Evolutionary conservation across 768 basidiomycete genomes (phyloP).

Genomic region (Suillus spraguei): DNA sequence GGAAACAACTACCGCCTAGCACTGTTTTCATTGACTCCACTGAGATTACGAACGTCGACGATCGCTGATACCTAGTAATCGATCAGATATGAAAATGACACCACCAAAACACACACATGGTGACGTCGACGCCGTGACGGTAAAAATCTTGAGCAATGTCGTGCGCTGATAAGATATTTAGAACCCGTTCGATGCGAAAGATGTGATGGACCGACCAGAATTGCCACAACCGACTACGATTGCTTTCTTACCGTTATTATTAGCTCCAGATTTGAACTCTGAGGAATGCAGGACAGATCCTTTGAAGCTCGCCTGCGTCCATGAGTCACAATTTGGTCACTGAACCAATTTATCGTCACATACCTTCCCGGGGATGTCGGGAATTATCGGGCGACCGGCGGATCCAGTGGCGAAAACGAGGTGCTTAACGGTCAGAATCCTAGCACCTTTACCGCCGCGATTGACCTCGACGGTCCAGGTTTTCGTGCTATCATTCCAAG

Average conservation of each 20-base stretch:
- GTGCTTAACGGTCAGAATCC: constrained; percentile 46
- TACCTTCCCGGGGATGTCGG: constrained; percentile 33
- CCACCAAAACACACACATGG: constrained; percentile 21
- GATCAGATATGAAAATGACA: constrained; percentile 8
- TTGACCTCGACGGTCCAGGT: constrained; percentile 50
- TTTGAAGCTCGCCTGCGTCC: constrained; percentile 48
- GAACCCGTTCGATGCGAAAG: neutral
- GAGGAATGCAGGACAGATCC: constrained; percentile 56
- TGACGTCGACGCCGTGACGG: constrained; percentile 32
- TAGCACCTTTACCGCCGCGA: constrained; percentile 35
- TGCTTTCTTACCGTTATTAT: constrained; percentile 62
- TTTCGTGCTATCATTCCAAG: constrained; percentile 38
- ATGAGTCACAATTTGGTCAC: neutral
- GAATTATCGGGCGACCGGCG: constrained; percentile 45
- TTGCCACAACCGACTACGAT: constrained; percentile 72
- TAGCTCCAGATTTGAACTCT: constrained; percentile 47
- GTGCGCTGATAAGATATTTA: constrained; percentile 27
- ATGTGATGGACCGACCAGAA: constrained; percentile 41
- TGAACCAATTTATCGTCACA: neutral
- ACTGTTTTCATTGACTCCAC: constrained; percentile 12
- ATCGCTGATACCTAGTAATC: constrained; percentile 25
- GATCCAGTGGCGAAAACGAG: constrained; percentile 61
- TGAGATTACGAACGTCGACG: constrained; percentile 26
- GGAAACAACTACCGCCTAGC: constrained; percentile 14
- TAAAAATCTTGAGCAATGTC: constrained; percentile 41